Evolutionary conservation across 2,329 filamentous ascomycete species (phyloP), one percentile per base, ranked within the genome.

Genomic region (Alternaria sp.): DNA sequence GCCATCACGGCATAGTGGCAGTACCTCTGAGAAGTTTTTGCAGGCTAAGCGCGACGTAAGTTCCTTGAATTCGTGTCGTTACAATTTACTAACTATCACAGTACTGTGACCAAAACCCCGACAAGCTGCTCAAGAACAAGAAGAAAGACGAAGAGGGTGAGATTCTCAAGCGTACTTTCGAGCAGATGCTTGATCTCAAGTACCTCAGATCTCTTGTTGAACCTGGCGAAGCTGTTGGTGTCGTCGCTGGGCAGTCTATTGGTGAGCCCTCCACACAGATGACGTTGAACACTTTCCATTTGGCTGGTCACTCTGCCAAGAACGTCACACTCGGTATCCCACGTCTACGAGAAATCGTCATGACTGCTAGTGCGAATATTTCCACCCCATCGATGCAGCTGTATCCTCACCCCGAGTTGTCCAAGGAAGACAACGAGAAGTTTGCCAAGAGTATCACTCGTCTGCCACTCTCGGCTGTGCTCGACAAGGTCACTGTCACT

Each of bases 291-390:
- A 99, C 96, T 28, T 99, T 99, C 87, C 95, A 99, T 86, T 92
- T 99, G 87, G 95, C 95, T 79, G 95, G 95, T 75, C 94, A 98
- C 84, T 94, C 95, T 20, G 91, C 95, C 30, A 98, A 97, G 85
- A 99, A 99, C 86, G 96, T 99, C 76, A 99, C 95, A 0, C 87
- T 97, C 20, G 95, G 95, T 92, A 98, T 99, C 75, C 95, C 95
- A 60, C 93, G 95, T 81, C 86, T 99, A 20, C 87, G 95, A 82
- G 95, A 99, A 86, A 97, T 99, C 72, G 87, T 99, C 67, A 99
- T 99, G 95, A 98, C 95, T 50, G 95, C 95, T 27, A 95, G 92
- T 75, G 87, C 89, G 53, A 87, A 90, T 46, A 97, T 98, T 64
- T 92, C 93, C 40, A 99, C 95, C 0, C 95, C 95, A 2, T 88